phyloP scores from a whole-genome alignment of 139 green algal species.

The Micractinium sp. region DNA sequence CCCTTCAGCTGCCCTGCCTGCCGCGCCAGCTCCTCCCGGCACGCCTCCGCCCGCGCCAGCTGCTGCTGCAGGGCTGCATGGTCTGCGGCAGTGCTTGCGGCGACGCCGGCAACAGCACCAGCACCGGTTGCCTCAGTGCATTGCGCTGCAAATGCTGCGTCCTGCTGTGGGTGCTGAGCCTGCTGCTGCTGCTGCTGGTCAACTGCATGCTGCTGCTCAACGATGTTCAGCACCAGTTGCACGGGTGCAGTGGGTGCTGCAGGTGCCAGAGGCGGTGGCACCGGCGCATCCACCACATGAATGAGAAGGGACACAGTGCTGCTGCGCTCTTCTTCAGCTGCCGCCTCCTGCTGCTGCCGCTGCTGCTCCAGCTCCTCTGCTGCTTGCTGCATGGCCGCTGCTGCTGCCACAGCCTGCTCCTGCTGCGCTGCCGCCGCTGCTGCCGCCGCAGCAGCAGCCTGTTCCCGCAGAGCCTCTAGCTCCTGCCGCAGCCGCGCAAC shows the following conservation, averaged over 20 bases:
- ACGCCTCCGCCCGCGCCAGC: slow-evolving; percentile 21
- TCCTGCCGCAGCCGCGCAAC: neutral
- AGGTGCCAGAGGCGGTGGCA: neutral
- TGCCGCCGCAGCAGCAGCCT: neutral
- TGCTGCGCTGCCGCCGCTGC: neutral
- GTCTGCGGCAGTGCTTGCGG: neutral
- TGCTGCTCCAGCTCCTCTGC: neutral
- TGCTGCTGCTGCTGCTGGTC: neutral
- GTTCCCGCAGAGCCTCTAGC: neutral
- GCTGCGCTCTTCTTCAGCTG: neutral
- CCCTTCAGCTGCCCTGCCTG: slow-evolving; percentile 27
- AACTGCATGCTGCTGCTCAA: neutral
- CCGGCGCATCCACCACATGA: neutral
- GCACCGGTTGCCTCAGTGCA: no score
- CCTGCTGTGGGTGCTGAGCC: neutral
- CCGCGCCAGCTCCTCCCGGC: slow-evolving; percentile 23
- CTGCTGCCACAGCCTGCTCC: neutral
- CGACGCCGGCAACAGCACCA: no score
- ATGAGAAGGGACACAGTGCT: neutral
- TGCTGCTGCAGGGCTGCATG: neutral
- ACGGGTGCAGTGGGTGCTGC: neutral
- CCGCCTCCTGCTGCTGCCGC: neutral
- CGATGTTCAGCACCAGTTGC: slow-evolving; percentile 19
- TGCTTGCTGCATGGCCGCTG: no score
- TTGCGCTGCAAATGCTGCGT: neutral